Evolutionary conservation across 345 rosid genomes (phyloP), one percentile per base, ranked within the genome.

Genomic region (Moricandia arvensis): DNA sequence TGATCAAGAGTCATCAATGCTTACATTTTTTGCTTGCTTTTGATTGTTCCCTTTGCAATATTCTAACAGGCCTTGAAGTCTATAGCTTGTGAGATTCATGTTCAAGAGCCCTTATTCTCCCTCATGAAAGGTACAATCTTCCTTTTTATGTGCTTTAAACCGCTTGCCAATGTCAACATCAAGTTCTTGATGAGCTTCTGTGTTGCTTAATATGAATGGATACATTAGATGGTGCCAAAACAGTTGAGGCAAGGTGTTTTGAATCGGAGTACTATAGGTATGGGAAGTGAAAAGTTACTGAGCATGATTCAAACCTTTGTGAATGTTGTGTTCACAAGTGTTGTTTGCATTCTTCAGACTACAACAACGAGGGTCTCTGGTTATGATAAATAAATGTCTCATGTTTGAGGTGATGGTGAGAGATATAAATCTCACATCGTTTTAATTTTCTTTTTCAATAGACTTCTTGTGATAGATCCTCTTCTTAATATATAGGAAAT

Each of bases 331-430:
- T 51, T 66, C 64, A 51, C 7, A 37, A 26, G 62, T 79, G 61
- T 62, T 73, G 80, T 63, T 74, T 80, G 79, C 27, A 78, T 78
- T 80, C 63, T 49, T 68, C 59, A 91, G 98, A 59, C 72, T 93
- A 69, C 64, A 21, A 66, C 72, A 77, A 7, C 57, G 43, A 21
- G 90, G 90, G 61, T 79, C 85, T 5, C 18, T 78, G 72, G 75
- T 91, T 80, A 81, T 90, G 60, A 7, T 86, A 21, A 90, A 88
- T 79, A 86, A 83, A 68, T 83, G 80, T 79, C 54, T 91, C 80
- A 62, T 81, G 55, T 85, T 88, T 77, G 79, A 87, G 74, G 93
- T 87, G 73, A 68, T 83, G 95, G 97, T 93, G 78, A 83, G 77
- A 60, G 76, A 1, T 21, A 41, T 13, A 67, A 41, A 31, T 11